Conservation (phyloP, 2,329 filamentous ascomycete genomes). For the Aureobasidium uvarum region DNA sequence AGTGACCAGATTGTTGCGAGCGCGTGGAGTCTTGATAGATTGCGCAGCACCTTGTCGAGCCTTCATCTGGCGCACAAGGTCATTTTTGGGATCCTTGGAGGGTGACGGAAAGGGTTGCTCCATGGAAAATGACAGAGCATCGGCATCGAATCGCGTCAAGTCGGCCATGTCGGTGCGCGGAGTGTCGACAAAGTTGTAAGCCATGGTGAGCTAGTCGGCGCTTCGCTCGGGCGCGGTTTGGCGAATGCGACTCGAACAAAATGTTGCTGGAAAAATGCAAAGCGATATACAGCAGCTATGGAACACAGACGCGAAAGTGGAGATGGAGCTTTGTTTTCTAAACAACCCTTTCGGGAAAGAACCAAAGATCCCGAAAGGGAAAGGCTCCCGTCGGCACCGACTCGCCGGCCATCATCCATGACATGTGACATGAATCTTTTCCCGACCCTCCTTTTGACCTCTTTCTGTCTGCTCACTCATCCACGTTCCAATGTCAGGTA, state of each 20-base stretch:
- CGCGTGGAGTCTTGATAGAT: slow-evolving; percentile 70
- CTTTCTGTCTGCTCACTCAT: neutral
- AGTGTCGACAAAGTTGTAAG: slow-evolving; percentile 65
- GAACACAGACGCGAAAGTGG: slow-evolving; percentile 10
- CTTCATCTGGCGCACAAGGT: slow-evolving; percentile 71
- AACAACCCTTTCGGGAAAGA: slow-evolving; percentile 7
- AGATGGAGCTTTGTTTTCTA: slow-evolving; percentile 25
- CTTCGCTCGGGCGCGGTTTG: neutral
- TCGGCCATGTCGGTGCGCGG: slow-evolving; percentile 83
- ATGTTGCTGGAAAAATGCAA: slow-evolving; percentile 25
- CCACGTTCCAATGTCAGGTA: neutral
- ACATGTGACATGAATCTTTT: slow-evolving; percentile 8
- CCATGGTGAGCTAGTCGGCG: slow-evolving; percentile 39
- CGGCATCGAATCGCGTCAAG: slow-evolving; percentile 62
- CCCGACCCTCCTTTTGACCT: neutral
- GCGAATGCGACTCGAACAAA: slow-evolving; percentile 15
- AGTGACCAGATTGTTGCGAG: slow-evolving; percentile 68
- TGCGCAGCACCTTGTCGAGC: slow-evolving; percentile 57
- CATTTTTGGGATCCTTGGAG: slow-evolving; percentile 63
- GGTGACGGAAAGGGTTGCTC: slow-evolving; percentile 85
- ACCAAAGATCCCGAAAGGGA: neutral
- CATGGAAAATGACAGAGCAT: slow-evolving; percentile 79
- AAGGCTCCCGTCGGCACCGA: slow-evolving; percentile 3
- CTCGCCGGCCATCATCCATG: neutral
- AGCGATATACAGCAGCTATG: slow-evolving; percentile 12